These are phyloP conservation scores for Crithidia mellificae DNA, from an alignment of 208 protist species.

Conservation along the genomic window DNA sequence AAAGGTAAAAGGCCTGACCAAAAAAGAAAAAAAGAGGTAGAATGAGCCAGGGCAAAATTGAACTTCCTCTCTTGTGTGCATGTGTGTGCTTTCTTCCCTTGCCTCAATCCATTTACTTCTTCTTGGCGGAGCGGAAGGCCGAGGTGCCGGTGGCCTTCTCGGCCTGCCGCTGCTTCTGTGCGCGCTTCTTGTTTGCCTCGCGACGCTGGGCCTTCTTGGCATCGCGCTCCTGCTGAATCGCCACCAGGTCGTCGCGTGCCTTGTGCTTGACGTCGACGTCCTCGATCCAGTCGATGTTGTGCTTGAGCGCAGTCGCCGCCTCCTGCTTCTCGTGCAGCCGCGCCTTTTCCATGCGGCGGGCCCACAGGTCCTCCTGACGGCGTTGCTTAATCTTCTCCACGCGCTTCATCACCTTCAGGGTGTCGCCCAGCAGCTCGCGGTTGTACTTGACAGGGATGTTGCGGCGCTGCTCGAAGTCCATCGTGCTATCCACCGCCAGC, in stretches of 20 bases:
- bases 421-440: slow-evolving; percentile 95
- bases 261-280: slow-evolving; percentile 83
- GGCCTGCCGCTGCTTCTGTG: slow-evolving; percentile 62
- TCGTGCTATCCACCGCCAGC: slow-evolving; percentile 97
- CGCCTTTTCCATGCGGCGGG: slow-evolving; percentile 84
- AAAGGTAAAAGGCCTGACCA: too few relatives aligned
- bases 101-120: slow-evolving; percentile 5
- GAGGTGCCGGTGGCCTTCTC: slow-evolving; percentile 57
- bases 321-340: slow-evolving; percentile 78
- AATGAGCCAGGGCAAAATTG: too few relatives aligned
- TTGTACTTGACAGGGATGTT: slow-evolving; percentile 99
- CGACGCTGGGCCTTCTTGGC: slow-evolving; percentile 75
- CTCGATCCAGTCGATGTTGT: slow-evolving; percentile 94
- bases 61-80: too few relatives aligned
- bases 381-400: slow-evolving; percentile 96
- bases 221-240: slow-evolving; percentile 75
- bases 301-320: slow-evolving; percentile 85
- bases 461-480: slow-evolving; percentile 98
- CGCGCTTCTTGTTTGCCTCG: slow-evolving; percentile 72
- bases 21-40: too few relatives aligned
- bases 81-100: not conserved
- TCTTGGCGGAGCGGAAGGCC: slow-evolving; percentile 64
- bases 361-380: slow-evolving; percentile 94
- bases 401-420: slow-evolving; percentile 97
- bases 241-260: slow-evolving; percentile 77